Percentiles rank a stretch among this genome's conserved stretches.
phyloP scores from a whole-genome alignment of 805 yeast species.

The Zygoascus bituminiphila region DNA sequence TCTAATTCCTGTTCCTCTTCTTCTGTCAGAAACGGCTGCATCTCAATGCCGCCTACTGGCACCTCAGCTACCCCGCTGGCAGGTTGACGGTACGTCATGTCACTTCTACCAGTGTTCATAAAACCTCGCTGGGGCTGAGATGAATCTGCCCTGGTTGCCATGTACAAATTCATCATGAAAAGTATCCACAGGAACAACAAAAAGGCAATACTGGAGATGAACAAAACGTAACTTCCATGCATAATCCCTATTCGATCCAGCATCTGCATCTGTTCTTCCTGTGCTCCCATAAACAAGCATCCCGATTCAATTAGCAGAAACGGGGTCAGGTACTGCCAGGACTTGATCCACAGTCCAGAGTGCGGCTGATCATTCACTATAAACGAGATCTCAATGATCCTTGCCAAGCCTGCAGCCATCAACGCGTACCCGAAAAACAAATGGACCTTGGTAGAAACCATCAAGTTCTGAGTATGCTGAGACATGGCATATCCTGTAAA shows the following conservation, averaged over 20 bases:
- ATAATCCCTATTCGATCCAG: constrained; percentile 73
- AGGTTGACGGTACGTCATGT: neutral
- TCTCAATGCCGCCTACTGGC: constrained; percentile 17
- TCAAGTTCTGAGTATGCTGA: constrained; percentile 70
- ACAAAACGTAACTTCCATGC: constrained; percentile 73
- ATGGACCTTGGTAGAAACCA: constrained; percentile 80
- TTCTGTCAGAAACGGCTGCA: constrained; percentile 22
- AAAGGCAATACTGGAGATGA: constrained; percentile 65
- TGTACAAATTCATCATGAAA: constrained; percentile 50
- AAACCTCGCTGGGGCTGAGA: constrained; percentile 2
- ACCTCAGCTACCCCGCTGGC: neutral
- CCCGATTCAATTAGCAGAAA: constrained; percentile 74
- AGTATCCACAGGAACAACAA: constrained; percentile 60
- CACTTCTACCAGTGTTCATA: neutral
- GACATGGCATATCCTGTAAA: constrained; percentile 95
- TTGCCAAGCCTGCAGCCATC: constrained; percentile 65
- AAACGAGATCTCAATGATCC: constrained; percentile 75
- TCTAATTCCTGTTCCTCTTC: constrained; percentile 19
- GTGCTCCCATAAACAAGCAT: constrained; percentile 82
- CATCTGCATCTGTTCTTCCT: constrained; percentile 72
- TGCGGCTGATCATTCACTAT: constrained; percentile 50
- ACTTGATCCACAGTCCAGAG: constrained; percentile 32
- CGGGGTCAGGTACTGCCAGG: constrained; percentile 85
- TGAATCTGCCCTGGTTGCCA: constrained; percentile 30
- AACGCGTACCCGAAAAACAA: constrained; percentile 75